A percentile compares a stretch with the other conserved stretches of the same genome.
Conservation (phyloP, 257 asterid species). For the Plantago ovata region DNA sequence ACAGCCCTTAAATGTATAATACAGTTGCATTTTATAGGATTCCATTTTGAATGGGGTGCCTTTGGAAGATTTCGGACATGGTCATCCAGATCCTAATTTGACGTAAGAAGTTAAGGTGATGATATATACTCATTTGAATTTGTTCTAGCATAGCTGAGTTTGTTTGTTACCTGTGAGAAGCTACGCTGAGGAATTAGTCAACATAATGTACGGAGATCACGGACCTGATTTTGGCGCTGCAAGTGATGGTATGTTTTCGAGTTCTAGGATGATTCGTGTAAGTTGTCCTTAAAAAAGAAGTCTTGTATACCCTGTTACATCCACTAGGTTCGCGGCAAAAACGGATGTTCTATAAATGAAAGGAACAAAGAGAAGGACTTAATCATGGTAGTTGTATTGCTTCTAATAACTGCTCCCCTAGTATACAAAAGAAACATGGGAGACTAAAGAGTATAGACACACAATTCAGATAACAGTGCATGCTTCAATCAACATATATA, state of each 20-base stretch:
- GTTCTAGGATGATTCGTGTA: background rate
- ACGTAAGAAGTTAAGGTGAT: constrained; percentile 52
- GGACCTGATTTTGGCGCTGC: constrained; percentile 99
- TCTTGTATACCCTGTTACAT: no score
- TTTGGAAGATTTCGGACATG: constrained; percentile 93
- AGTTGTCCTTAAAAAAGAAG: no score
- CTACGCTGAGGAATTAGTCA: constrained; percentile 91
- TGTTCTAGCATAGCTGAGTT: constrained; percentile 21
- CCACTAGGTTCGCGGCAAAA: no score
- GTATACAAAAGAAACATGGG: no score
- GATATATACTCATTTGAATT: constrained; percentile 12
- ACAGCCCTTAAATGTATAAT: background rate
- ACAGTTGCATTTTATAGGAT: constrained; percentile 39
- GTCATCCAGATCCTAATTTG: constrained; percentile 99
- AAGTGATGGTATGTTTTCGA: constrained; percentile 72
- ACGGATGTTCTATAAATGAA: no score
- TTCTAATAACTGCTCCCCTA: no score
- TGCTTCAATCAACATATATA: no score
- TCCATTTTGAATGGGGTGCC: constrained; percentile 86
- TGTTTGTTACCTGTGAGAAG: constrained; percentile 35
- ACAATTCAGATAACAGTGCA: no score
- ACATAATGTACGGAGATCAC: constrained; percentile 66
- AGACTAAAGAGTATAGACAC: no score
- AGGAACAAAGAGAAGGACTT: no score
- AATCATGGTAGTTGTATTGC: no score